Evolutionary conservation across 306 rosid genomes (phyloP), one percentile per base, ranked within the genome.

Genomic region (Medicago arabica): DNA sequence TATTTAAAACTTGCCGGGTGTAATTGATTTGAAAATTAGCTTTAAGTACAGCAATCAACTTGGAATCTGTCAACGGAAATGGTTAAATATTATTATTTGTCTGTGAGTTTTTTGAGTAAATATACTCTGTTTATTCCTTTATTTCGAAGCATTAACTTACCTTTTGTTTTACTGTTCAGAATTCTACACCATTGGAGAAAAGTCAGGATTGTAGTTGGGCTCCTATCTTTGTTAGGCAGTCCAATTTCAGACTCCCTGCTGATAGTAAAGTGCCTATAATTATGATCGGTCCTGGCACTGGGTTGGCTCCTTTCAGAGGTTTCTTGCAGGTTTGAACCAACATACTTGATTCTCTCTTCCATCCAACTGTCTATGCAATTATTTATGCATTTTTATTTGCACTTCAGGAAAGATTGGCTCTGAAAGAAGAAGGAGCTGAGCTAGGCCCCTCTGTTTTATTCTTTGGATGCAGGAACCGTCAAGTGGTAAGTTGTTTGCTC

Each of bases 271-370:
- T 92, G 80, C 99, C 99, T 12, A 62, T 96, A 73, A 85, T 96
- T 79, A 92, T 96, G 99, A 88, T 96, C 77, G 99, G 99, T 69
- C 99, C 99, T 66, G 99, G 99, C 41, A 96, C 99, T 67, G 99
- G 99, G 63, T 89, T 96, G 77, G 99, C 99, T 85, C 99, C 99
- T 78, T 96, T 96, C 93, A 88, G 99, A 88, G 99, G 99, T 81
- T 96, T 96, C 87, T 79, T 96, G 49, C 99, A 96, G 98, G 99
- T 96, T 77, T 80, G 51, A 57, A 83, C 77, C 73, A 10, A 77
- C 72, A 7, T 8, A 81, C 77, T 71, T 65, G 53, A 64, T 67
- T 69, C 51, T 39, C 72, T 25, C 47, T 40, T 18, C 61, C 44
- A 21, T 75, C 23, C n/a, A 54, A 16, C 49, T 75, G 47, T 34